Base-by-base conservation (phyloP, 768 basidiomycete species). In the Termitomyces sp. region DNA sequence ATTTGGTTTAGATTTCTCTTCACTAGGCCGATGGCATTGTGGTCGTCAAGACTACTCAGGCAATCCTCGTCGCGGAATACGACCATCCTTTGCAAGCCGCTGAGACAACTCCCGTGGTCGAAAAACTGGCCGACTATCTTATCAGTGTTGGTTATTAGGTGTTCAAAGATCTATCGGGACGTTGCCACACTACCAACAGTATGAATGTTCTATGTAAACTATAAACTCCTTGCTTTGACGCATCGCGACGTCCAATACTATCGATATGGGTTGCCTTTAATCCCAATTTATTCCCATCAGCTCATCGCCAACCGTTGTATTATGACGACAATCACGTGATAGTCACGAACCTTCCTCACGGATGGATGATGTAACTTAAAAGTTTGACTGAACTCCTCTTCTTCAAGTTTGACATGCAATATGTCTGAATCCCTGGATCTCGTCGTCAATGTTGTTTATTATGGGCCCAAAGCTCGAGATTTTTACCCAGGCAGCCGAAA, bases 41-140 rank as follows among this genome's bases (percentile, higher is more conserved):
- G 63, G 68, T 94, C 61, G 87, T 91, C 51, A 91, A 90, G 80
- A 96, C 93, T 18, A 89, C 82, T 63, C 89, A 91, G 69, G 93
- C 92, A n/a, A 77, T 96, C 59, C 79, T 98, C 56, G 86, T 97
- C 22, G 84, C 85, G 6, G 87, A 88, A 69, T 98, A 96, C 74
- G 61, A 61, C 0, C 76, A 79, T 6, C 92, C 92, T 0, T 69
- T 72, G 44, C 89, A 90, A 70, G 87, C 86, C 2, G 67, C 76
- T 16, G 94, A 96, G 71, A 79, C 83, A 18, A 89, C 85, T 22
- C 69, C 80, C 16, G 65, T 91, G 40, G 90, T 90, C 44, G 86
- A 90, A 73, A 69, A 67, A 6, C 76, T 96, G 24, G 93, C 86
- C 38, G 90, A 94, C 73, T 94, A 95, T 74, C 81, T 97, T 70